phyloP scores from a whole-genome alignment of 306 rosid genomes.

The Sophora flavescens region DNA sequence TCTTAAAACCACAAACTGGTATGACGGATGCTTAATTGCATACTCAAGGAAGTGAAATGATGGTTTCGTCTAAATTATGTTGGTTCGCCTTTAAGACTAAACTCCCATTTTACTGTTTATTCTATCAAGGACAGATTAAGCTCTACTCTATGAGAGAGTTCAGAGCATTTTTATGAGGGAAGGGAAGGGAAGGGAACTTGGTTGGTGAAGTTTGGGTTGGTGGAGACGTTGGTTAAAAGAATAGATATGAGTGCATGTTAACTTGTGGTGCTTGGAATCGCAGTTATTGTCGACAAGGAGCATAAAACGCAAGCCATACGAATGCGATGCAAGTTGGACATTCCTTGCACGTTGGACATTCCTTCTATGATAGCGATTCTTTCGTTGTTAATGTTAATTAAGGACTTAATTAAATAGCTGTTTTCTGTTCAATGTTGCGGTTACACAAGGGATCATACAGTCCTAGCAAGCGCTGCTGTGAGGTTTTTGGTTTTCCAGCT shows the following conservation, averaged over 20 bases:
- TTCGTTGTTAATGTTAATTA: too few relatives aligned
- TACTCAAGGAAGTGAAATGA: too few relatives aligned
- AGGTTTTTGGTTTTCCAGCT: too few relatives aligned
- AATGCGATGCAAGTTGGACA: background rate
- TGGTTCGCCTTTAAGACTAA: too few relatives aligned
- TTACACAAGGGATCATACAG: background rate
- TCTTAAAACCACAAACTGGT: too few relatives aligned
- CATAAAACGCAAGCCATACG: conserved; percentile 4
- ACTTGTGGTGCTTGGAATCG: conserved; percentile 8
- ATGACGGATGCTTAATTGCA: too few relatives aligned
- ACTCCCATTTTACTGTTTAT: too few relatives aligned
- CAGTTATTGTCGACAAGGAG: background rate
- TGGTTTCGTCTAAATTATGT: too few relatives aligned
- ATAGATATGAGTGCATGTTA: background rate
- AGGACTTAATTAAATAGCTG: too few relatives aligned
- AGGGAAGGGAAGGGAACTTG: background rate
- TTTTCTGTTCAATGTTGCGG: background rate
- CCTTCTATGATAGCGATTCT: background rate
- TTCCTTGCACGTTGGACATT: background rate
- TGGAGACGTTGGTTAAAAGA: background rate
- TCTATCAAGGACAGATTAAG: background rate
- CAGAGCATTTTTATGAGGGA: background rate
- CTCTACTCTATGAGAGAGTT: background rate
- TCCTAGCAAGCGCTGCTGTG: too few relatives aligned
- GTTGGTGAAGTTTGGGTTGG: background rate